Conservation (phyloP, 164 flowering plant species). For the Macadamia integrifolia region DNA sequence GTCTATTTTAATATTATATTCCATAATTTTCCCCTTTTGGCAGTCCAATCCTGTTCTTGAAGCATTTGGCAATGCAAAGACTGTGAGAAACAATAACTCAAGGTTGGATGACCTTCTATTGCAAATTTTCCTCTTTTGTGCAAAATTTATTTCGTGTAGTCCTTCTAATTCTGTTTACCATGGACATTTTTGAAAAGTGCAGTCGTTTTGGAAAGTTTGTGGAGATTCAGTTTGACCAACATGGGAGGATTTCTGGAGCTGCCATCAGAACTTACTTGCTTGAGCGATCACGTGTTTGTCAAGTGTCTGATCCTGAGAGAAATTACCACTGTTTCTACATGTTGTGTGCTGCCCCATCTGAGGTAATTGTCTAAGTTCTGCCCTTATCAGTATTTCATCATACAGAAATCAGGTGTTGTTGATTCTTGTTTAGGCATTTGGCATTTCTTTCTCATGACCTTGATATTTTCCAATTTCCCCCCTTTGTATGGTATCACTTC, state of each 20-base stretch:
- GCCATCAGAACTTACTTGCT: constrained; percentile 95
- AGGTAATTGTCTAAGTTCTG: constrained; percentile 43
- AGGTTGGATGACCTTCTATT: constrained; percentile 43
- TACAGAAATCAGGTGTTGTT: neutral
- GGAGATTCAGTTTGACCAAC: constrained; percentile 89
- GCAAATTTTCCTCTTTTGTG: neutral
- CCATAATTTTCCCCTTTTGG: constrained; percentile 11
- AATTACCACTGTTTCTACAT: constrained; percentile 99
- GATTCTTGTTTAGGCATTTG: neutral
- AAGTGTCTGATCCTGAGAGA: constrained; percentile 96
- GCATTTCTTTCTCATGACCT: neutral
- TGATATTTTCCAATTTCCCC: no score
- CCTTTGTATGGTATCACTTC: no score
- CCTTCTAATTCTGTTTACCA: neutral
- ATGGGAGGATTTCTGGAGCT: constrained; percentile 94
- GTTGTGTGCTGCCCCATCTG: constrained; percentile 97
- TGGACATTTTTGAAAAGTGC: constrained; percentile 12
- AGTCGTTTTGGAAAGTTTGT: constrained; percentile 99
- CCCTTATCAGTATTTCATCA: neutral
- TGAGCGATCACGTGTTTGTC: constrained; percentile 98
- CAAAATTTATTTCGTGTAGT: neutral
- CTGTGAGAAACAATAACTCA: constrained; percentile 96
- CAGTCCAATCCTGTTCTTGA: constrained; percentile 99
- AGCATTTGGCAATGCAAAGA: constrained; percentile 99
- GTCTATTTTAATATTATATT: neutral